Conservation (phyloP, 352 stramenopile species). For the Aphanomyces invadans region DNA sequence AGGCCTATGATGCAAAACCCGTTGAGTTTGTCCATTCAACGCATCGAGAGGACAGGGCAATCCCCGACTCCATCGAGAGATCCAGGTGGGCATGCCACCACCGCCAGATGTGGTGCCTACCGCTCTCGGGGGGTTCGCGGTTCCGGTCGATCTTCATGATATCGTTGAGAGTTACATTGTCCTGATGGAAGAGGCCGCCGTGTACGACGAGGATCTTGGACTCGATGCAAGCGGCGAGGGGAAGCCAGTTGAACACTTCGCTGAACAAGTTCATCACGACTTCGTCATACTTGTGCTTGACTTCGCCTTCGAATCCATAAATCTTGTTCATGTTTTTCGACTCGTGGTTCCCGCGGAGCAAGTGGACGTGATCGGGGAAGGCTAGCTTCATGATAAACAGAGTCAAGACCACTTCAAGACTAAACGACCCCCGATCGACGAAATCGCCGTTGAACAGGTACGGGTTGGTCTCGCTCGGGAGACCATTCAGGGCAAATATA, state of each 20-base stretch:
- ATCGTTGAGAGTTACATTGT: conserved; percentile 90
- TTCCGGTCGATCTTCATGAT: conserved; percentile 95
- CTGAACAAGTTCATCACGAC: conserved; percentile 98
- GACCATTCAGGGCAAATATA: conserved; percentile 98
- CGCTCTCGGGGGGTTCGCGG: conserved; percentile 91
- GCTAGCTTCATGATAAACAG: conserved; percentile 96
- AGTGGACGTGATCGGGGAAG: conserved; percentile 89
- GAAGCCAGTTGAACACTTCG: conserved; percentile 97
- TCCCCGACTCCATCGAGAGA: no score
- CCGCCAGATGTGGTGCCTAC: no score
- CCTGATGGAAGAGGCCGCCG: conserved; percentile 92
- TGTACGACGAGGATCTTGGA: conserved; percentile 96
- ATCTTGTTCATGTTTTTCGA: conserved; percentile 99
- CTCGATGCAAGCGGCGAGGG: conserved; percentile 91
- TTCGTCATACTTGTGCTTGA: conserved; percentile 99
- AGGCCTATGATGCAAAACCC: conserved; percentile 40
- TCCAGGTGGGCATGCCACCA: no score
- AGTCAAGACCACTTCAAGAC: conserved; percentile 96
- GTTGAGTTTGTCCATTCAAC: no score
- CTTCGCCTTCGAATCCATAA: conserved; percentile 99
- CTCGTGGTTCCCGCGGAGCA: conserved; percentile 97
- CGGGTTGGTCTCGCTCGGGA: conserved; percentile 90
- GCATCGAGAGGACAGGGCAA: no score
- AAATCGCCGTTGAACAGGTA: conserved; percentile 99
- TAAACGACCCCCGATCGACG: conserved; percentile 98